Conservation (phyloP, 2,329 filamentous ascomycete genomes). For the Curvularia sp. region DNA sequence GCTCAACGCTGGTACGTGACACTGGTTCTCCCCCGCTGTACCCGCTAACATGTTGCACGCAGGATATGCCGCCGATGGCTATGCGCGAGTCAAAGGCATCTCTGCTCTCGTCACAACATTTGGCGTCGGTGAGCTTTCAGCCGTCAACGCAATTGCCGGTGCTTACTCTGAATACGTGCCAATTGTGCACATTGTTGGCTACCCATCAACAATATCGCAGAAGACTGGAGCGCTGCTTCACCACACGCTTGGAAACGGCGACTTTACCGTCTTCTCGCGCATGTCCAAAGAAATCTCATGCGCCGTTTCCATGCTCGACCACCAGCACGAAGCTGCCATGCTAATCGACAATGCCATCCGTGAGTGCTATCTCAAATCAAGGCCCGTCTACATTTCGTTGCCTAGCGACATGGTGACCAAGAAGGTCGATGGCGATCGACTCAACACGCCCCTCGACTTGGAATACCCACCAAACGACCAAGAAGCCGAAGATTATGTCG, state of each 20-base stretch:
- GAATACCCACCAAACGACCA: conserved; percentile 68
- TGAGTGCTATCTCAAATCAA: conserved; percentile 75
- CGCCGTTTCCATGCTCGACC: conserved; percentile 72
- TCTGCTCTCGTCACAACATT: conserved; percentile 58
- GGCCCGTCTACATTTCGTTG: conserved; percentile 83
- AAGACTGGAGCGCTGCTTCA: conserved; percentile 54
- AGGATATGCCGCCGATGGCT: conserved; percentile 58
- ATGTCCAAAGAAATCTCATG: conserved; percentile 79
- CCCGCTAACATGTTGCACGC: conserved; percentile 17
- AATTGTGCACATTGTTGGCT: conserved; percentile 58
- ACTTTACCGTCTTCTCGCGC: conserved; percentile 82
- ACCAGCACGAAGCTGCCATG: conserved; percentile 71
- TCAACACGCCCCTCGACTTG: conserved; percentile 75
- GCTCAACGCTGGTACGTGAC: conserved; percentile 61
- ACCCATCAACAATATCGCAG: conserved; percentile 53
- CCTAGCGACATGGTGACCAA: conserved; percentile 81
- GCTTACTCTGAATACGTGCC: conserved; percentile 58
- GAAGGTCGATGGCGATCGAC: conserved; percentile 75
- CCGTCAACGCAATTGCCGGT: conserved; percentile 58
- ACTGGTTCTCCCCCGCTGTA: neutral
- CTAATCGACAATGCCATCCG: conserved; percentile 80
- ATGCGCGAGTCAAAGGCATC: conserved; percentile 57
- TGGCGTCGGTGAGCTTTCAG: conserved; percentile 58
- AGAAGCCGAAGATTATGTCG: conserved; percentile 81
- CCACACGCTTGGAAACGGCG: conserved; percentile 62